Evolutionary conservation across 768 basidiomycete genomes (phyloP), one percentile per base, ranked within the genome.

Genomic region (Udeniomyces megalosporus): DNA sequence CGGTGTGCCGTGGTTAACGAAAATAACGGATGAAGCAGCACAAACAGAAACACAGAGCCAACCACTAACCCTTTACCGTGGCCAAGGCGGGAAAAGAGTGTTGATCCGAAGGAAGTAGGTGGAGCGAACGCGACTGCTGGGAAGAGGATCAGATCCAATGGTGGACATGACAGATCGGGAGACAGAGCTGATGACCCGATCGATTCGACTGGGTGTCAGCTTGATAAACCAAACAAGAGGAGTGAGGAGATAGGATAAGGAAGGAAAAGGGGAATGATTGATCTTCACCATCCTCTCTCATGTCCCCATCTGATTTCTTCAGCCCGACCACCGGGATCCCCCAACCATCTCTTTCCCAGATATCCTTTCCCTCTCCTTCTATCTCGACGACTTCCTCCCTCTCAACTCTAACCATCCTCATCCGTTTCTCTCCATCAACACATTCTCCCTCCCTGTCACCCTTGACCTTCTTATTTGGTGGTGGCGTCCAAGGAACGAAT

Each of bases 401-500:
- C 12, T 57, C 49, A 29, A 63, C 38, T 10, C 62, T 35, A 34
- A 63, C 55, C 62, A 63, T 63, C 49, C 54, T 57, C 62, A 63
- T 63, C 48, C 17, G 14, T 29, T 49, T 51, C 34, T 38, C 26
- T 17, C 38, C 38, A 8, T 42, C 38, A 42, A 8, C n/a, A n/a
- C n/a, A n/a, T n/a, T n/a, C n/a, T n/a, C n/a, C n/a, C n/a, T n/a
- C n/a, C n/a, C n/a, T n/a, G n/a, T n/a, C n/a, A n/a, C n/a, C n/a
- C n/a, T n/a, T n/a, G n/a, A n/a, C 38, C 38, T 42, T 42, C n/a
- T 31, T 44, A n/a, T n/a, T n/a, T n/a, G n/a, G n/a, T n/a, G n/a
- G n/a, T 1, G 62, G 62, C 32, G 56, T 63, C 54, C 48, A 49
- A 17, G 62, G 62, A 8, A 63, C 62, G 22, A 45, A 63, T 20